Base-by-base conservation (phyloP, 2,329 filamentous ascomycete species). In the Corniculantispora saksenae region DNA sequence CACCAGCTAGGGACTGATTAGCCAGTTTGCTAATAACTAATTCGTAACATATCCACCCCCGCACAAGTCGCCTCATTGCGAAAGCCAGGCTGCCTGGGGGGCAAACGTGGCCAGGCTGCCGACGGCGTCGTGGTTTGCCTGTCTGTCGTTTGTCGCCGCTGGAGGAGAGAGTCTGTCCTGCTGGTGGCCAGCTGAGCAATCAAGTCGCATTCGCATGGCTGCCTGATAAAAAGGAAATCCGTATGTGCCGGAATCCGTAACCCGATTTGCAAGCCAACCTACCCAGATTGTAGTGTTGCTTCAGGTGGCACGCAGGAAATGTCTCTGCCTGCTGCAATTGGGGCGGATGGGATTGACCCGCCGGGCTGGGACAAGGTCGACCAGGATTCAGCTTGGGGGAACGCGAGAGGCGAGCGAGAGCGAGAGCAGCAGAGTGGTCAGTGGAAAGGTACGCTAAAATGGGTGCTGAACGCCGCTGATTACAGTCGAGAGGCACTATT, bases 281-380 rank as follows among this genome's bases (percentile, higher is more conserved):
- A 40, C 15, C 35, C 35, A 21, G 10, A 23, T n/a, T 25, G 32
- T 9, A 19, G 10, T 61, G 23, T 17, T 62, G 60, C 60, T 62
- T 62, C 60, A 62, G 60, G 60, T 61, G 48, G 58, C 45, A 43
- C 48, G 48, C 58, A 61, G 51, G 47, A 53, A 19, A 12, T 62
- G 61, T 63, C 61, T 56, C 53, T 63, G 29, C 61, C 61, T 63
- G 61, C 43, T 50, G 51, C 61, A 63, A 57, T 63, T 15, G 61
- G 51, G 25, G 47, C 53, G 35, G 38, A 38, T 54, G 4, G 60
- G 60, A 23, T 25, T 62, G 56, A 43, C 43, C 32, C 32, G 48
- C 47, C 23, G 12, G 59, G 59, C 35, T 54, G 45, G 43, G 13
- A 23, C 58, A 23, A 17, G 32, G 32, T 10, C 32, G 59, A 54